phyloP scores from a whole-genome alignment of 495 filamentous ascomycete genomes.

The Hypomontagnella submonticulosa region DNA sequence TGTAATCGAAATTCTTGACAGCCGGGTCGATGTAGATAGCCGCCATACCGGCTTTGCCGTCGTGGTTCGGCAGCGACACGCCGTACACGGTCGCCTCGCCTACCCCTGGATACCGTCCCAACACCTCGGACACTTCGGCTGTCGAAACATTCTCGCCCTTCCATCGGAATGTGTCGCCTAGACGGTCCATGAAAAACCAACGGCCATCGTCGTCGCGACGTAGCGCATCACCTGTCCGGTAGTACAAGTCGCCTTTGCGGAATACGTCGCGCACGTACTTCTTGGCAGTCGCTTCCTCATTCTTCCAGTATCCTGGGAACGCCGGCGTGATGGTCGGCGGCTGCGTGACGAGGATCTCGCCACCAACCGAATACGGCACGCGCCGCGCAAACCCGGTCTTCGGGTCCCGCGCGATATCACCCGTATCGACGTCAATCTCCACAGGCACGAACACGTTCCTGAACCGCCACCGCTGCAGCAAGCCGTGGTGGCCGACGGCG shows the following conservation, averaged over 20 bases:
- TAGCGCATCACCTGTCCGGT: constrained; percentile 79
- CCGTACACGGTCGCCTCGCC: constrained; percentile 85
- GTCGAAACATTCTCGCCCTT: constrained; percentile 87
- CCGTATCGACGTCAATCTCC: constrained; percentile 72
- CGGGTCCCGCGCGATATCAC: constrained; percentile 69
- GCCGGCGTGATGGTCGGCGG: constrained; percentile 55
- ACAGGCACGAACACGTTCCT: constrained; percentile 71
- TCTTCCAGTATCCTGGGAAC: constrained; percentile 78
- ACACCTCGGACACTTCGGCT: constrained; percentile 75
- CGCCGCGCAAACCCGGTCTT: constrained; percentile 74
- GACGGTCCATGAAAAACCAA: constrained; percentile 81
- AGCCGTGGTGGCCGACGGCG: constrained; percentile 78
- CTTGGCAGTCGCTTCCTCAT: constrained; percentile 71
- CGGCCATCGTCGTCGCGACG: constrained; percentile 71
- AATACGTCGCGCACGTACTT: constrained; percentile 79
- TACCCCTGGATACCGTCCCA: constrained; percentile 73
- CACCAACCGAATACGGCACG: constrained; percentile 71
- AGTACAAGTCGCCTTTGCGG: constrained; percentile 78
- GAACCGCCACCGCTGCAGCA: constrained; percentile 61
- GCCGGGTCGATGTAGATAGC: constrained; percentile 63
- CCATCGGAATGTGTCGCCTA: constrained; percentile 87
- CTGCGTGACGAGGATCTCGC: constrained; percentile 79
- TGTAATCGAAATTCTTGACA: constrained; percentile 62
- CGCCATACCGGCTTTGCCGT: constrained; percentile 78
- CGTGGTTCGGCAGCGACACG: constrained; percentile 74